A percentile compares a stretch with the other conserved stretches of the same genome.
Evolutionary conservation across 2,329 filamentous ascomycete genomes (phyloP).

Genomic region (Aspergillus chevalieri): DNA sequence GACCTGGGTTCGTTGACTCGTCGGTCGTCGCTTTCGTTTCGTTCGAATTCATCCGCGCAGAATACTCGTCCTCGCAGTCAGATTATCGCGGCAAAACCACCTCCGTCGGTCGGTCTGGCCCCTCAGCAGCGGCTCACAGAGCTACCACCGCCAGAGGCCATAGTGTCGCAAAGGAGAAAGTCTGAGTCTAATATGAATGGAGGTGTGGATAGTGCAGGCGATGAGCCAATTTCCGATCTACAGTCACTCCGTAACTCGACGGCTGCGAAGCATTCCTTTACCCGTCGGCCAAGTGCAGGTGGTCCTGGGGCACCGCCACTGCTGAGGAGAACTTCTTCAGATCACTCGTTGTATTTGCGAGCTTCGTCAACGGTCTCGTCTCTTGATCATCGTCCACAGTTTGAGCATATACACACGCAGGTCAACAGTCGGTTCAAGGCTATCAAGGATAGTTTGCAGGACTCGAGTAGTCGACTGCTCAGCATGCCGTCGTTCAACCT

Average conservation of each 20-base stretch:
- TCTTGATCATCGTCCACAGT: conserved; percentile 74
- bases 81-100: conserved; percentile 5
- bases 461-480: conserved; percentile 65
- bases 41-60: conserved; percentile 23
- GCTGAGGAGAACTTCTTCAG: conserved; percentile 61
- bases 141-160: background rate
- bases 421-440: conserved; percentile 87
- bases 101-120: conserved; percentile 9
- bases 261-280: conserved; percentile 28
- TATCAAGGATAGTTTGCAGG: conserved; percentile 78
- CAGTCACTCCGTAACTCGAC: conserved; percentile 20
- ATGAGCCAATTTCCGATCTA: conserved; percentile 30
- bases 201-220: conserved; percentile 13
- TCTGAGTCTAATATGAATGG: background rate
- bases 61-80: conserved; percentile 13
- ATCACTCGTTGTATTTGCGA: conserved; percentile 69
- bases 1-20: conserved; percentile 27
- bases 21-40: conserved; percentile 24
- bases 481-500: conserved; percentile 43
- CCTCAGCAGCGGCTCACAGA: conserved; percentile 8
- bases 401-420: conserved; percentile 73
- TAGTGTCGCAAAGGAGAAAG: background rate
- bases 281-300: conserved; percentile 21
- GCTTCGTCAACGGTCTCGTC: conserved; percentile 73
- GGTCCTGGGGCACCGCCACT: conserved; percentile 17